Evolutionary conservation across 2,329 filamentous ascomycete species (phyloP).

Genomic region (Fusarium phyllophilum): DNA sequence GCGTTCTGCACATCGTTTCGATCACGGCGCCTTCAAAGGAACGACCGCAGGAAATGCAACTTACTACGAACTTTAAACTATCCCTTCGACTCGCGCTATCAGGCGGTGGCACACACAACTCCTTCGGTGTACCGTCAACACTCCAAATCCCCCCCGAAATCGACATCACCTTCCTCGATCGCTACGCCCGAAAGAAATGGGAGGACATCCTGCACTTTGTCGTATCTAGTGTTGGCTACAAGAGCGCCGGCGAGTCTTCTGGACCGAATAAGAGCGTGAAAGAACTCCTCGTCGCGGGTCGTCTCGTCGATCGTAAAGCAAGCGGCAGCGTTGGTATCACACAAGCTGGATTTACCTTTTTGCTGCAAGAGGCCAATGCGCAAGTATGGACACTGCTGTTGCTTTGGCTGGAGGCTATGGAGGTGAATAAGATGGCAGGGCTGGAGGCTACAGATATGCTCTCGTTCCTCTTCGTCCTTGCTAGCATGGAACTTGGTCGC

Average conservation of each 20-base stretch:
- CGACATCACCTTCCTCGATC: constrained; percentile 79
- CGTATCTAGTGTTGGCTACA: constrained; percentile 77
- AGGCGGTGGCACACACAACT: constrained; percentile 84
- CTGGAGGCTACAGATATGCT: constrained; percentile 95
- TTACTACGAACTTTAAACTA: constrained; percentile 83
- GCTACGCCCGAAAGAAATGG: constrained; percentile 89
- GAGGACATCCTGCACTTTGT: constrained; percentile 97
- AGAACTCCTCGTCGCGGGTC: constrained; percentile 81
- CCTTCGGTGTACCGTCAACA: constrained; percentile 87
- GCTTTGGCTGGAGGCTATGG: constrained; percentile 88
- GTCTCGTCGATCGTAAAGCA: constrained; percentile 75
- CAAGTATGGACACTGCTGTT: constrained; percentile 97
- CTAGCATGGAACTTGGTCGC: constrained; percentile 89
- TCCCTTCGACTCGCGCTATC: constrained; percentile 89
- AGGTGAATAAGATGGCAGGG: constrained; percentile 64
- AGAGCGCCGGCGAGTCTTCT: constrained; percentile 57
- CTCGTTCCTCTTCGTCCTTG: constrained; percentile 94
- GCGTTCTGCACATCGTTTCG: constrained; percentile 85
- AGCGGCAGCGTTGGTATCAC: constrained; percentile 83
- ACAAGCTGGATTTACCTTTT: constrained; percentile 90
- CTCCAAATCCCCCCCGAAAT: constrained; percentile 71
- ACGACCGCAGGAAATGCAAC: constrained; percentile 74
- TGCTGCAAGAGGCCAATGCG: constrained; percentile 93
- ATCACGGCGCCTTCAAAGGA: constrained; percentile 70
- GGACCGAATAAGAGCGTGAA: constrained; percentile 82